phyloP scores from a whole-genome alignment of 2,329 filamentous ascomycete species.

The Colletotrichum karsti region DNA sequence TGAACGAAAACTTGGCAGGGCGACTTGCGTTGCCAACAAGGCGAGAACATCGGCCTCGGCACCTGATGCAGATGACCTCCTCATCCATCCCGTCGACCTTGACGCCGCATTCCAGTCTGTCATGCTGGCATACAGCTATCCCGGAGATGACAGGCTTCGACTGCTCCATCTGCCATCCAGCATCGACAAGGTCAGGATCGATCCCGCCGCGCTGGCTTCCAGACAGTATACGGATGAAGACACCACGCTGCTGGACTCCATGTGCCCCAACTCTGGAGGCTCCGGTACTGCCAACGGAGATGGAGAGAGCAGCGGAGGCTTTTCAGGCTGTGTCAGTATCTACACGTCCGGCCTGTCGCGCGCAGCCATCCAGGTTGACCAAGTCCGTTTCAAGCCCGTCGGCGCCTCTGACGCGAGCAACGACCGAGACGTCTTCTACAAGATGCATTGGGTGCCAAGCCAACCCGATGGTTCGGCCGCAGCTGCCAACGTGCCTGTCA shows the following conservation, averaged over 20 bases:
- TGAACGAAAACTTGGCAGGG: conserved; percentile 6
- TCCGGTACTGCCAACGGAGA: neutral
- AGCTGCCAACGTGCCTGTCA: neutral
- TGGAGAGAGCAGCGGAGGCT: neutral
- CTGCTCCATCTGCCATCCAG: conserved; percentile 38
- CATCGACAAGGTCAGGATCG: conserved; percentile 33
- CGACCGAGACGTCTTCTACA: neutral
- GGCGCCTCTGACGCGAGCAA: conserved; percentile 16
- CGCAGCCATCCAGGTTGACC: conserved; percentile 30
- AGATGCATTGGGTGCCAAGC: neutral
- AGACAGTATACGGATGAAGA: neutral
- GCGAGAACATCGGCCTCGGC: neutral
- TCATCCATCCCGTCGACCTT: conserved; percentile 41
- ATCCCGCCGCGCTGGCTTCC: conserved; percentile 3
- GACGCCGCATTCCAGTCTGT: conserved; percentile 42
- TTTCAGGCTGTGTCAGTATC: conserved; percentile 26
- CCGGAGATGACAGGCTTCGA: conserved; percentile 39
- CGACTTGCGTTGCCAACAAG: neutral
- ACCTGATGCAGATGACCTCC: neutral
- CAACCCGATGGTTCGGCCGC: neutral
- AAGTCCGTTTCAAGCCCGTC: conserved; percentile 29
- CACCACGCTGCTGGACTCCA: neutral
- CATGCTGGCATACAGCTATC: conserved; percentile 38
- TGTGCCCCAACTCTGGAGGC: neutral
- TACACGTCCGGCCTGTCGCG: conserved; percentile 18